These are phyloP conservation scores for Ophiostoma pallidulum DNA, from an alignment of 2,329 filamentous ascomycete species.

Conservation along the genomic window DNA sequence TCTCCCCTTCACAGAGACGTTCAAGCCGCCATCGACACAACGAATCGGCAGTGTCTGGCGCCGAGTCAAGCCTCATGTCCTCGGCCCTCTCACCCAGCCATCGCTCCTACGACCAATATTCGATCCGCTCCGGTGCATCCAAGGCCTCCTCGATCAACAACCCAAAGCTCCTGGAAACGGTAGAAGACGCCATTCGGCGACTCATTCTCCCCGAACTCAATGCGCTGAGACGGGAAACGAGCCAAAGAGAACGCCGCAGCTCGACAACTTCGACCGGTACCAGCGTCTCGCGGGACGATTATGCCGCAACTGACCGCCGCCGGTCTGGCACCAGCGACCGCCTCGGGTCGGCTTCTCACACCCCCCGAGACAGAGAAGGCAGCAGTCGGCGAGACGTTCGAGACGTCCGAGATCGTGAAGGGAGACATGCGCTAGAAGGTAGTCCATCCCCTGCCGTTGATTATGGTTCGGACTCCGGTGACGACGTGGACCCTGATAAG, in stretches of 20 bases:
- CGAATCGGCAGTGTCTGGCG: conserved; percentile 43
- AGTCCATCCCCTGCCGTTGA: conserved; percentile 24
- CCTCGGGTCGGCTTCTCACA: conserved; percentile 22
- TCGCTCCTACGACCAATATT: conserved; percentile 46
- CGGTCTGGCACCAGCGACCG: conserved; percentile 50
- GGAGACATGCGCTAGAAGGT: conserved; percentile 44
- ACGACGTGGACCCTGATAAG: conserved; percentile 25
- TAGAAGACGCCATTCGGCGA: conserved; percentile 85
- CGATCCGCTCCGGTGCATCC: conserved; percentile 40
- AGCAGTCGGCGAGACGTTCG: conserved; percentile 35
- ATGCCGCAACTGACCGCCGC: conserved; percentile 46
- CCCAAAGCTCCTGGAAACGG: conserved; percentile 78
- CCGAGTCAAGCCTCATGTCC: conserved; percentile 46
- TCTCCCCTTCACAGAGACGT: conserved; percentile 35
- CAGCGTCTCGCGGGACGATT: conserved; percentile 45
- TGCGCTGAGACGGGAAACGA: conserved; percentile 82
- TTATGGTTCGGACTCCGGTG: conserved; percentile 34
- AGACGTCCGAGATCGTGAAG: conserved; percentile 42
- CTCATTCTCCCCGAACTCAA: conserved; percentile 87
- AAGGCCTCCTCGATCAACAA: conserved; percentile 73
- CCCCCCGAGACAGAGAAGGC: conserved; percentile 5
- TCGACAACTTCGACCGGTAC: conserved; percentile 51
- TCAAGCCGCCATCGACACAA: conserved; percentile 42
- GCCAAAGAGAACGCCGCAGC: conserved; percentile 60
- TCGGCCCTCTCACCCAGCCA: conserved; percentile 45